Base-by-base conservation (phyloP, 1,139 yeast genomes). In the Taphrina flavorubra region DNA sequence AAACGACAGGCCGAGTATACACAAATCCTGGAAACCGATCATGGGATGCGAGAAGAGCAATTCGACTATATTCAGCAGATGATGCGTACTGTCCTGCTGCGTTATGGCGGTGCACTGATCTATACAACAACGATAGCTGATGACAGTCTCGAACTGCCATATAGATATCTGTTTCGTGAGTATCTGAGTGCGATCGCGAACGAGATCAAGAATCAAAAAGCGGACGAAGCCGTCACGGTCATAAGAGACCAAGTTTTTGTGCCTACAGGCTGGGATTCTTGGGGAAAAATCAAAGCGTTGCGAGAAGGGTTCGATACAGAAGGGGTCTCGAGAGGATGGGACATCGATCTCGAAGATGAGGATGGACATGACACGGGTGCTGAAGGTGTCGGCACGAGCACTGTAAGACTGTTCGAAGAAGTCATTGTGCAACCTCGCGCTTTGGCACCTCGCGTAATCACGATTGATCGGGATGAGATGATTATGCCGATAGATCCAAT, bases 41-140 rank as follows among this genome's bases (percentile, higher is more conserved):
- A 73, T 36, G 74, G 74, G 40, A 61, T 74, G 60, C 66, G 65
- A 16, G 74, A 73, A 39, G 73, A 71, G 37, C 74, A 72, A 5
- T 75, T 82, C 40, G 87, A 84, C 69, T 79, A 74, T 67, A 74
- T 81, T 1, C 91, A 88, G 74, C 89, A 87, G 73, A 74, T 80
- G 57, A 72, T 87, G 40, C 80, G 96, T 51, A 77, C 82, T 10
- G 71, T 86, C 0, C 79, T 85, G 13, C 74, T 85, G 63, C 78
- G 80, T 47, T 84, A 83, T 73, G 83, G 78, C 5, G 78, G 76
- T 16, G 46, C 68, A 20, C 40, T 62, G 40, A 37, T 39, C 10
- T 69, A 68, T 44, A 69, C 68, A 4, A 47, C 64, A 10, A 53
- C 59, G 8, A 34, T 46, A 2, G 49, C 61, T 16, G 46, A 51